Conservation (phyloP, 106 monocot genomes). For the Phalaenopsis equestris region DNA sequence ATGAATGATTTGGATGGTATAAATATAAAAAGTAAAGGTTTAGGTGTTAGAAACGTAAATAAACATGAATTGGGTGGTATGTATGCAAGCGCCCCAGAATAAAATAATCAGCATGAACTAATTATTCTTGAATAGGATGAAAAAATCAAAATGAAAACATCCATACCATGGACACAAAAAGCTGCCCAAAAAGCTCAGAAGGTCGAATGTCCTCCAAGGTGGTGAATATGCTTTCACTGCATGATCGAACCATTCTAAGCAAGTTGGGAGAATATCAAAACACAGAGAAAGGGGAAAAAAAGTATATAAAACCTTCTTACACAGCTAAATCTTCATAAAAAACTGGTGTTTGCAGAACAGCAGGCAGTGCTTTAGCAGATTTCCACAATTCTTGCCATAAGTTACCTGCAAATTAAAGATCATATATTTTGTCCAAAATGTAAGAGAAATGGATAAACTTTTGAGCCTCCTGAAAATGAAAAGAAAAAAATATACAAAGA, state of each 20-base stretch:
- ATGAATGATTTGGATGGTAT: too few species aligned
- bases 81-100: too few species aligned
- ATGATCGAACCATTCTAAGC: constrained; percentile 18
- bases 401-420: constrained; percentile 42
- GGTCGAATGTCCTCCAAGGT: constrained; percentile 65
- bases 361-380: constrained; percentile 75
- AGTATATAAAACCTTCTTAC: constrained; percentile 32
- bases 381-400: constrained; percentile 91
- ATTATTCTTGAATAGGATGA: not conserved
- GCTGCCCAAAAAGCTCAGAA: constrained; percentile 75
- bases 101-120: not conserved
- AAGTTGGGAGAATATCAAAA: not conserved
- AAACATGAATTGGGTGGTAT: too few species aligned
- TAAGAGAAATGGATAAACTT: not conserved
- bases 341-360: constrained; percentile 75
- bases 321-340: constrained; percentile 91
- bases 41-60: too few species aligned
- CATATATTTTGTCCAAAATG: not conserved
- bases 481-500: not conserved
- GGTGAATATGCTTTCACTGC: constrained; percentile 67
- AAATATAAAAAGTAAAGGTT: too few species aligned
- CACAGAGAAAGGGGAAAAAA: not conserved
- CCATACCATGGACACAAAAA: constrained; percentile 61
- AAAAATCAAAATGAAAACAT: not conserved
- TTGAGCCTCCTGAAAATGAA: not conserved